phyloP scores from a whole-genome alignment of 2,329 filamentous ascomycete species.

The Clathrospora elynae region DNA sequence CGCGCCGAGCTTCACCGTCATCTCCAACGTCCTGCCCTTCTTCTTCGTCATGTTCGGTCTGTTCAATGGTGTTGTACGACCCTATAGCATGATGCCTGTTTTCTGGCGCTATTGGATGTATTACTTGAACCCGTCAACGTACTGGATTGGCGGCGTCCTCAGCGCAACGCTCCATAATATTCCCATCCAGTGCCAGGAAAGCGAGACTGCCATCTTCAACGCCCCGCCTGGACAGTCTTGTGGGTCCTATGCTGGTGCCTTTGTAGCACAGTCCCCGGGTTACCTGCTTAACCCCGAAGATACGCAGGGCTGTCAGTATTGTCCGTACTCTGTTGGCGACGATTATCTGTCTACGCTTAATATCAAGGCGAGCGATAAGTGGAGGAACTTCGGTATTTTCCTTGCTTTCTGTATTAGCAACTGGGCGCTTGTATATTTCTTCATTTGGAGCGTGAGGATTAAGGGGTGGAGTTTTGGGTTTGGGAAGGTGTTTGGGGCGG shows the following conservation, averaged over 20 bases:
- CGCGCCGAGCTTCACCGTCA: constrained; percentile 77
- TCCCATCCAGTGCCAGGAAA: constrained; percentile 50
- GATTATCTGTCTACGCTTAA: constrained; percentile 69
- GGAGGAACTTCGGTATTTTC: constrained; percentile 75
- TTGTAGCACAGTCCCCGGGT: constrained; percentile 60
- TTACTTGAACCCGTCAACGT: constrained; percentile 70
- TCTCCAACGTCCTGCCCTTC: constrained; percentile 74
- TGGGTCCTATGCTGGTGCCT: constrained; percentile 65
- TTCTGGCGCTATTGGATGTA: constrained; percentile 79
- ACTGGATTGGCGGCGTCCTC: constrained; percentile 73
- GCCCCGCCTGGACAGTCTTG: constrained; percentile 70
- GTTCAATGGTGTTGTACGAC: constrained; percentile 78
- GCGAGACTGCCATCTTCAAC: constrained; percentile 69
- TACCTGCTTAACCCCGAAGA: constrained; percentile 68
- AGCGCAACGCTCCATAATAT: constrained; percentile 64
- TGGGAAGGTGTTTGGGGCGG: constrained; percentile 58
- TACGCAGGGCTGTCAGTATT: constrained; percentile 69
- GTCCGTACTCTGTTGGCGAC: constrained; percentile 67
- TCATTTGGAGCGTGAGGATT: constrained; percentile 74
- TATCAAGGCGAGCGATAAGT: constrained; percentile 65
- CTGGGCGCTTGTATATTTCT: constrained; percentile 75
- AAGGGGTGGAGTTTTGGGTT: constrained; percentile 73
- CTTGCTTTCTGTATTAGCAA: constrained; percentile 72
- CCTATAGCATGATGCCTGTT: constrained; percentile 66
- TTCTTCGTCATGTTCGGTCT: constrained; percentile 79